phyloP scores from a whole-genome alignment of 306 rosid species.

The Amphicarpaea edgeworthii region DNA sequence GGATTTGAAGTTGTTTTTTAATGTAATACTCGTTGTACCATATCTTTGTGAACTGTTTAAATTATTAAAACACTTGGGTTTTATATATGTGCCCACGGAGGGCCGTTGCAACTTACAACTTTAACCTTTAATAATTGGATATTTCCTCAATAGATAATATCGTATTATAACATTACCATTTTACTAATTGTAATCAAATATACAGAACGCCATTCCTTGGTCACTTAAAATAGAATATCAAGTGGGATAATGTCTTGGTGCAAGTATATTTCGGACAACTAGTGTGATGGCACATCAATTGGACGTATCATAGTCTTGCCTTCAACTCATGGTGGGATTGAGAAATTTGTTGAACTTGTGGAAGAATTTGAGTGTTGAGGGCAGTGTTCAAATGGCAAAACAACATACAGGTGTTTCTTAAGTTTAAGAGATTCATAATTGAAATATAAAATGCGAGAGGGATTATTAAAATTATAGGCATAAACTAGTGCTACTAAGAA shows the following conservation, averaged over 20 bases:
- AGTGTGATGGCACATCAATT: too few species aligned
- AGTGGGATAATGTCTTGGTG: neutral
- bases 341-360: neutral
- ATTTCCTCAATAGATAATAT: neutral
- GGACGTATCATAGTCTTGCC: too few species aligned
- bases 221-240: neutral
- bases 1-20: conserved; percentile 12
- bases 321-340: neutral
- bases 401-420: too few species aligned
- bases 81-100: neutral
- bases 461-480: too few species aligned
- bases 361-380: too few species aligned
- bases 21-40: conserved; percentile 6
- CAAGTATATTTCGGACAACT: neutral
- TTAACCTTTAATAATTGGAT: conserved; percentile 21
- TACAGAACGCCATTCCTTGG: too few species aligned
- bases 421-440: too few species aligned
- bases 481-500: too few species aligned
- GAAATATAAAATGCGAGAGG: too few species aligned
- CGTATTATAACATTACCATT: neutral
- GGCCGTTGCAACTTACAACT: conserved; percentile 7
- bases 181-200: too few species aligned
- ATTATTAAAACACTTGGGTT: neutral
- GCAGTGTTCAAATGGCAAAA: too few species aligned
- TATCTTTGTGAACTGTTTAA: conserved; percentile 24